phyloP scores from a whole-genome alignment of 768 basidiomycete genomes.

The Kwoniella bestiolae region DNA sequence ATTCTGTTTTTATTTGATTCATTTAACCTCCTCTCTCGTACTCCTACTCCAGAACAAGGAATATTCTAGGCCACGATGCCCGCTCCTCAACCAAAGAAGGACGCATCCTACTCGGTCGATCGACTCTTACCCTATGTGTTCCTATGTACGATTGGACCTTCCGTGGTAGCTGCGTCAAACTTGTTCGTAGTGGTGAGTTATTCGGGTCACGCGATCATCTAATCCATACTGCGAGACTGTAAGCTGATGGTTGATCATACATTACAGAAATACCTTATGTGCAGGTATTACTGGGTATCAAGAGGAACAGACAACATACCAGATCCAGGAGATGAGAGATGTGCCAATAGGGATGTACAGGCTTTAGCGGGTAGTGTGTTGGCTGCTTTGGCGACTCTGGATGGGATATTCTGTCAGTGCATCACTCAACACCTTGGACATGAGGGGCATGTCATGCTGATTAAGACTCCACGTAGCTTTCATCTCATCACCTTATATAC shows the following conservation, averaged over 20 bases:
- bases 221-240: no score
- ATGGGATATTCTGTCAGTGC: conserved; percentile 46
- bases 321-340: conserved; percentile 32
- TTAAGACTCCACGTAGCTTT: conserved; percentile 36
- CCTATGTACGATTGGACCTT: conserved; percentile 48
- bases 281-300: conserved; percentile 28
- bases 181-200: conserved; percentile 49
- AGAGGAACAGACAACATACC: conserved; percentile 15
- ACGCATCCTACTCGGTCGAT: conserved; percentile 23
- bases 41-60: not conserved
- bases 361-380: conserved; percentile 41
- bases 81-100: not conserved
- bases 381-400: conserved; percentile 46
- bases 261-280: conserved; percentile 43
- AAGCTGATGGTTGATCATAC: not conserved
- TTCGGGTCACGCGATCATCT: not conserved
- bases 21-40: not conserved
- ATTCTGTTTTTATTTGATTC: no score
- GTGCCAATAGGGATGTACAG: conserved; percentile 36
- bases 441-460: not conserved
- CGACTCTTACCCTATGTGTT: conserved; percentile 45
- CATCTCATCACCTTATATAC: conserved; percentile 44
- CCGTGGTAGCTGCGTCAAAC: conserved; percentile 47
- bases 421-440: no score
- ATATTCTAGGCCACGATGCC: not conserved